phyloP scores from a whole-genome alignment of 306 rosid genomes.

The Lathyrus aphaca region DNA sequence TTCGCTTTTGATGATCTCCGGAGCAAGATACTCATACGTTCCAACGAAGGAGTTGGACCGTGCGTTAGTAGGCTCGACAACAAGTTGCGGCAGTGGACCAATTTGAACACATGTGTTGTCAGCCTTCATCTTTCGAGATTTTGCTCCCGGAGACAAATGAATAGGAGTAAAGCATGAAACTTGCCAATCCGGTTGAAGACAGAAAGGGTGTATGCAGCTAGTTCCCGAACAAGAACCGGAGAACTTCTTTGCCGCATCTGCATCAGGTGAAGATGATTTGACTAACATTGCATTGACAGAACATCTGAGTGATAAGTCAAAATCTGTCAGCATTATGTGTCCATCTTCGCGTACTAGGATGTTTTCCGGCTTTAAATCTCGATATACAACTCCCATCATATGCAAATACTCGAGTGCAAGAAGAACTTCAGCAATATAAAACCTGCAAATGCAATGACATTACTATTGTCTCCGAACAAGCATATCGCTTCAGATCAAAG shows the following conservation, averaged over 20 bases:
- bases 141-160: conserved; percentile 62
- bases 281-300: conserved; percentile 74
- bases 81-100: conserved; percentile 84
- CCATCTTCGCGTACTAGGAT: conserved; percentile 97
- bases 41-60: conserved; percentile 96
- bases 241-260: conserved; percentile 59
- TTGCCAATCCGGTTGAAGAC: conserved; percentile 98
- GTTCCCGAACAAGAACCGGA: conserved; percentile 72
- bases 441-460: conserved; percentile 54
- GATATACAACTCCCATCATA: conserved; percentile 96
- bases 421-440: conserved; percentile 92
- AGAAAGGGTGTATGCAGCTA: conserved; percentile 92
- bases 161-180: conserved; percentile 95
- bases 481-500: no score
- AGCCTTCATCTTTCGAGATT: conserved; percentile 76
- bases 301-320: conserved; percentile 90
- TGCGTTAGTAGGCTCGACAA: conserved; percentile 85
- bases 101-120: conserved; percentile 66
- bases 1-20: conserved; percentile 85
- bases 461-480: neutral
- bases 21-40: conserved; percentile 96
- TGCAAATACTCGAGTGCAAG: conserved; percentile 95
- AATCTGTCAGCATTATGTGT: conserved; percentile 97
- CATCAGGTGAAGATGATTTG: conserved; percentile 67
- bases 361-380: conserved; percentile 95